Evolutionary conservation across 345 rosid genomes (phyloP).

Genomic region (Salix caprea): DNA sequence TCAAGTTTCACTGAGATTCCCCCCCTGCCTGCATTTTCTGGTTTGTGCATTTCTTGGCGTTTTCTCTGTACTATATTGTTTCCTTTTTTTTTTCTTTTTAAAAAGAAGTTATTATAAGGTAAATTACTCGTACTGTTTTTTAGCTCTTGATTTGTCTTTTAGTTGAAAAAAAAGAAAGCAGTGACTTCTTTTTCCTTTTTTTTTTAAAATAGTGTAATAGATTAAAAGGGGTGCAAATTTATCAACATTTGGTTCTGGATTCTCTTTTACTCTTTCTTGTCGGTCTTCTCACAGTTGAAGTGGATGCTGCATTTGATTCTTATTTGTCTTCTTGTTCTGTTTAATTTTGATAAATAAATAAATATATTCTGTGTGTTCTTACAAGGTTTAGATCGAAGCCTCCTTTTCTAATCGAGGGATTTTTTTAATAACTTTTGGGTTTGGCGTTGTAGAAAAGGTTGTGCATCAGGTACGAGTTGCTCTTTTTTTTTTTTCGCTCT

Average conservation of each 20-base stretch:
- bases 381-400: constrained; percentile 42
- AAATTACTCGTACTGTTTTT: background rate
- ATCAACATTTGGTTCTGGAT: constrained; percentile 21
- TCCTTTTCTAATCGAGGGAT: constrained; percentile 1
- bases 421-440: constrained; percentile 21
- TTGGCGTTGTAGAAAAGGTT: constrained; percentile 13
- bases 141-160: background rate
- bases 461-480: constrained; percentile 28
- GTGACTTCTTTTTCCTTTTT: background rate
- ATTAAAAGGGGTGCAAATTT: constrained; percentile 5
- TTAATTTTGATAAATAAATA: constrained; percentile 15
- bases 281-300: constrained; percentile 13
- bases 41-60: background rate
- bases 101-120: background rate
- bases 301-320: constrained; percentile 8
- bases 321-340: constrained; percentile 24
- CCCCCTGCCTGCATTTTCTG: constrained; percentile 8
- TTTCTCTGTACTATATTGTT: background rate
- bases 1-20: background rate
- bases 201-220: background rate
- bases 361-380: constrained; percentile 1
- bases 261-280: constrained; percentile 16
- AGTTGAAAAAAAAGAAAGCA: background rate
- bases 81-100: background rate
- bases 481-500: background rate